A percentile compares a stretch with the other conserved stretches of the same genome.
Evolutionary conservation across 2,329 filamentous ascomycete genomes (phyloP).

Genomic region (Hysterium pulicare): DNA sequence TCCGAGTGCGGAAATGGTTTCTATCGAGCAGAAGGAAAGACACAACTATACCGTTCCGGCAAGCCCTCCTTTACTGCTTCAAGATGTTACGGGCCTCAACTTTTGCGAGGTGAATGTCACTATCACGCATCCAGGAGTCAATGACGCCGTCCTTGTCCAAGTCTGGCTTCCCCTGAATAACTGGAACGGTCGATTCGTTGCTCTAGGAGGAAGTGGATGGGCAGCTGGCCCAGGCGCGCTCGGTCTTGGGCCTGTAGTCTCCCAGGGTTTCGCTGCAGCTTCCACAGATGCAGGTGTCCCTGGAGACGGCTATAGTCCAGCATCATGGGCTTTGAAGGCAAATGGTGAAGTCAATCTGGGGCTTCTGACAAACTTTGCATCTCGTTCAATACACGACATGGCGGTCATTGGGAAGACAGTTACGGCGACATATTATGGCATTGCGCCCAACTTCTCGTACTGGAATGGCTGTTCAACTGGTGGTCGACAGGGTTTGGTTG

Average conservation of each 20-base stretch:
- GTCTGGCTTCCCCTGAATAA: conserved; percentile 29
- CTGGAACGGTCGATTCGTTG: conserved; percentile 18
- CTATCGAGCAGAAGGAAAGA: neutral
- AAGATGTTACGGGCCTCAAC: too few relatives aligned
- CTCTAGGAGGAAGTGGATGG: conserved; percentile 17
- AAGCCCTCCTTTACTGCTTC: too few relatives aligned
- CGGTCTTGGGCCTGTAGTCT: neutral
- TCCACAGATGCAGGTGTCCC: conserved; percentile 8
- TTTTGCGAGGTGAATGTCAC: conserved; percentile 39
- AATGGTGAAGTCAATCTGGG: neutral
- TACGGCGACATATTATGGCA: conserved; percentile 48
- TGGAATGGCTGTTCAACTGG: conserved; percentile 59
- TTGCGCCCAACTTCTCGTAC: conserved; percentile 47
- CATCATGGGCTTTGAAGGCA: neutral
- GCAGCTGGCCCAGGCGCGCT: conserved; percentile 22
- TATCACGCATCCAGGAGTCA: conserved; percentile 36
- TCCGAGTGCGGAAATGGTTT: neutral
- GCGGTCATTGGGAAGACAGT: conserved; percentile 38
- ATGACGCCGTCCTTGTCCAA: conserved; percentile 31
- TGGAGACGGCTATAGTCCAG: neutral
- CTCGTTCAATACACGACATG: neutral
- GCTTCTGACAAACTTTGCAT: conserved; percentile 1
- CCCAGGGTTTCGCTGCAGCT: conserved; percentile 9
- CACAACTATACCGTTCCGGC: neutral
- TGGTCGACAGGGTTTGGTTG: conserved; percentile 56